Conservation (phyloP, 345 rosid genomes). For the Turnera subulata region DNA sequence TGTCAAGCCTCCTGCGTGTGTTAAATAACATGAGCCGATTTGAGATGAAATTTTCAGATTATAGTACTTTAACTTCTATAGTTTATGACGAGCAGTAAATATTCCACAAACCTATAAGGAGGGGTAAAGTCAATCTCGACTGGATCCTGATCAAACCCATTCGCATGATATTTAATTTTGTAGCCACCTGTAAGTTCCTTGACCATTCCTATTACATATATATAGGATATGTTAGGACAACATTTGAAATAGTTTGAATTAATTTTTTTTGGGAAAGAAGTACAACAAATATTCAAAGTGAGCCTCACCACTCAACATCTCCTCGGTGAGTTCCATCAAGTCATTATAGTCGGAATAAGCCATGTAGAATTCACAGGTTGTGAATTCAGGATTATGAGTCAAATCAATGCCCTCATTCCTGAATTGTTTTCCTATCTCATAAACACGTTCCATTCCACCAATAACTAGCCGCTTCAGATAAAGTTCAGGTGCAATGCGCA, state of each 20-base stretch:
- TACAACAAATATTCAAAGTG: not conserved
- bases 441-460: constrained; percentile 89
- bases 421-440: constrained; percentile 96
- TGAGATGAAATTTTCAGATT: not conserved
- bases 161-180: constrained; percentile 80
- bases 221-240: constrained; percentile 4
- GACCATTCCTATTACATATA: constrained; percentile 68
- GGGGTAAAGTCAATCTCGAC: constrained; percentile 95
- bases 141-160: constrained; percentile 81
- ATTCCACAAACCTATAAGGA: constrained; percentile 67
- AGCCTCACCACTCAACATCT: constrained; percentile 70
- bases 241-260: not conserved
- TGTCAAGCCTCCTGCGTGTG: constrained; percentile 67
- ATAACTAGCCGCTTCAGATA: constrained; percentile 84
- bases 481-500: constrained; percentile 98
- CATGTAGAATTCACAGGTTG: constrained; percentile 98
- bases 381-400: constrained; percentile 98
- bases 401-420: constrained; percentile 97
- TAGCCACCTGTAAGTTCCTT: constrained; percentile 86
- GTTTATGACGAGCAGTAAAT: not conserved
- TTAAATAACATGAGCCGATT: constrained; percentile 3
- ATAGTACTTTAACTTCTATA: not conserved
- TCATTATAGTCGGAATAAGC: constrained; percentile 97
- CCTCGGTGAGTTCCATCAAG: constrained; percentile 83
- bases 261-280: not conserved